Evolutionary conservation across 2,329 filamentous ascomycete genomes (phyloP), one percentile per base, ranked within the genome.

Genomic region (Colletotrichum lentis): DNA sequence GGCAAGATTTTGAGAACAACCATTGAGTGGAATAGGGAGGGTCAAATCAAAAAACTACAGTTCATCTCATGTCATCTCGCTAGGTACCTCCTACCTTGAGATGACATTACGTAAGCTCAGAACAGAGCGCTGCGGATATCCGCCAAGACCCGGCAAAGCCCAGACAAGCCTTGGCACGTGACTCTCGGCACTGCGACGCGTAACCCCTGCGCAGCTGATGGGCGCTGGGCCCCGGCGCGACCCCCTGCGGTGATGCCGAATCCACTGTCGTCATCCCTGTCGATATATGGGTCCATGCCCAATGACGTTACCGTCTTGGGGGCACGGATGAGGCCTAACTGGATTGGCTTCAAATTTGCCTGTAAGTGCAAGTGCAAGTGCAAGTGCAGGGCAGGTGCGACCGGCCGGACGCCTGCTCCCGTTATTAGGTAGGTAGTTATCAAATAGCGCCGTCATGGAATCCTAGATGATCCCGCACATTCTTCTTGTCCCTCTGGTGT

Each of bases 151-250:
- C 5, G 11, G 24, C 16, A 39, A 18, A 31, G 16, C 39, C 39
- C 24, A 46, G 37, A 52, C 62, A 47, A 47, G 66, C 18, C 62
- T 65, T 69, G 62, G 62, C 66, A 66, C 66, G 66, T 69, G 66
- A 69, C 56, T 50, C 20, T 65, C 55, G 54, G 62, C 55, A 60
- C 37, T 55, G 50, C n/a, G 62, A 69, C 62, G 66, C 66, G 66
- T 69, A 66, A 53, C 55, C 49, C 59, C 59, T 62, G 11, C 20
- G 8, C 52, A 41, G 50, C 47, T 64, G 53, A 43, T n/a, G 41
- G 46, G 27, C 20, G 57, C 49, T 39, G 58, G 18, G 41, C 27
- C 57, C 52, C 11, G n/a, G n/a, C 18, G 24, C 22, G 14, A 11
- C 4, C 52, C 43, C 61, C 37, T 57, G 61, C 18, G 61, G 20